Evolutionary conservation across 352 stramenopile genomes (phyloP), one percentile per base, ranked within the genome.

Genomic region (Phytophthora pluvialis): DNA sequence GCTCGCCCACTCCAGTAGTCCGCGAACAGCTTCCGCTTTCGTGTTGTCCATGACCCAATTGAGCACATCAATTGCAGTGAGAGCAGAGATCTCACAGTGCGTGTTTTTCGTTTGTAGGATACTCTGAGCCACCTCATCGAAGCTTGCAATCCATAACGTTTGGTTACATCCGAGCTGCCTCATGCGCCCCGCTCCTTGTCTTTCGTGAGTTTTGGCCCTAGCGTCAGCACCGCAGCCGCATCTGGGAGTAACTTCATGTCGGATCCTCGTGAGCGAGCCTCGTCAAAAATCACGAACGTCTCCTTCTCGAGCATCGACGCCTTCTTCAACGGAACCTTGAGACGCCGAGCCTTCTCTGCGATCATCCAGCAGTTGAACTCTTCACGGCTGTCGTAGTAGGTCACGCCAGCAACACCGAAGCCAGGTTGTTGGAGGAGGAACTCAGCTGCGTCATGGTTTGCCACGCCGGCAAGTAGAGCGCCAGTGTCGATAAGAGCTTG

Each of bases 211-310:
- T 83, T 86, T 6, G 89, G 88, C 0, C 88, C 90, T 1, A 98
- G 70, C 2, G 91, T 98, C 18, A 97, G 47, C 47, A 97, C 52
- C 10, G 89, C 91, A 5, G 88, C 53, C 4, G 87, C 86, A 8
- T 93, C 42, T 13, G 57, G n/a, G 13, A 67, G 55, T 3, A 98
- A 63, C 63, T 97, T 97, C 78, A 98, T 88, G 62, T 98, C 92
- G 0, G 91, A 87, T 1, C 91, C 91, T 46, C 91, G 76, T 39
- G 90, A 94, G 1, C 89, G 86, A 8, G 89, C 86, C 44, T 98
- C 91, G 66, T 98, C 91, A 69, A 97, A 98, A 42, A 97, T 87
- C 16, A 92, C 88, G 70, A 98, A 98, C 4, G 88, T 86, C 39
- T 97, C 82, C n/a, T 78, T 64, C 45, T 97, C 91, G 0, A 65